Conservation (phyloP, 1,284 basidiomycete genomes). For the Microbotryum lychnidis-dioicae region DNA sequence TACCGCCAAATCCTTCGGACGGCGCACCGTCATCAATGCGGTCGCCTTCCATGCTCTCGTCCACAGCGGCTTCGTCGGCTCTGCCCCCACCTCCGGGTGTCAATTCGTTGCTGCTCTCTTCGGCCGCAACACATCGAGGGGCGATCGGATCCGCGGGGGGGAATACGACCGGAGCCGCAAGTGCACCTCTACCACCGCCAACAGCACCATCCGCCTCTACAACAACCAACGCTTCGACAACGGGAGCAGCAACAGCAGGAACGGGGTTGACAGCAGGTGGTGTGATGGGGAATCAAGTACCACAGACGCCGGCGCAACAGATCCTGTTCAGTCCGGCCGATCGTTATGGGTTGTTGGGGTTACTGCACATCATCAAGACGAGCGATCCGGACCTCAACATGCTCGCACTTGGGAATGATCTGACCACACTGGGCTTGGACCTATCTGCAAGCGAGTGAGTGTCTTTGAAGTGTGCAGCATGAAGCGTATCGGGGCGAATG, state of each 20-base stretch:
- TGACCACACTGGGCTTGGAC: constrained; percentile 87
- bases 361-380: constrained; percentile 85
- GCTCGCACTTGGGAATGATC: constrained; percentile 80
- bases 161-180: too few relatives aligned
- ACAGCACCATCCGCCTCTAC: background rate
- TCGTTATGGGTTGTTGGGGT: constrained; percentile 82
- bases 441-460: constrained; percentile 55
- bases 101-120: constrained; percentile 13
- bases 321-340: constrained; percentile 89
- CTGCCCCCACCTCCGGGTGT: background rate
- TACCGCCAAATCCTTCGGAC: constrained; percentile 7
- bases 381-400: constrained; percentile 75
- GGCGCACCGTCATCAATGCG: constrained; percentile 6
- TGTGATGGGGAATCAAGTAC: constrained; percentile 5
- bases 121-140: constrained; percentile 11
- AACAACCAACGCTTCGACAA: background rate
- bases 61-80: too few relatives aligned
- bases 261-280: background rate
- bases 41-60: background rate
- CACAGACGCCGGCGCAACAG: constrained; percentile 74
- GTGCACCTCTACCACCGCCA: background rate
- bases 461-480: constrained; percentile 21
- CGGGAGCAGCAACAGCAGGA: background rate
- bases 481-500: background rate
- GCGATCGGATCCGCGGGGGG: too few relatives aligned